These are phyloP conservation scores for Otatea glauca DNA, from an alignment of 176 grass and related monocot genomes.

Conservation along the genomic window DNA sequence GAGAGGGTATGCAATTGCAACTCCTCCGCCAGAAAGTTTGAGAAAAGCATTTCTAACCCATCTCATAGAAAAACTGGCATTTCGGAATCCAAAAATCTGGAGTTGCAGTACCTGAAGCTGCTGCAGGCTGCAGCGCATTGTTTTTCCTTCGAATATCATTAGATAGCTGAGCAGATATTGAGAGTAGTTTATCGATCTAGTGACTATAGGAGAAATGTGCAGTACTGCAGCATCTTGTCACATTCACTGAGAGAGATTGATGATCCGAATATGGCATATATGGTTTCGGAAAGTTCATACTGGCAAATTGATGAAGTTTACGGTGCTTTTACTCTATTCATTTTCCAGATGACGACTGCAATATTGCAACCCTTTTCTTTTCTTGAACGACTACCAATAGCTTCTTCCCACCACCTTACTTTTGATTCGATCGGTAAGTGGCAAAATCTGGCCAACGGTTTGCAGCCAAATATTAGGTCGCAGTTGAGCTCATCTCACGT, in stretches of 20 bases:
- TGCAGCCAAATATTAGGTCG: constrained; percentile 1
- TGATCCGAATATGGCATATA: not conserved
- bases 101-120: not conserved
- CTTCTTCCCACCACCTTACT: not conserved
- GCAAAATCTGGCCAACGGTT: not conserved
- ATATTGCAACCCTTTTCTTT: not conserved
- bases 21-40: not conserved
- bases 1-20: not conserved
- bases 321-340: not conserved
- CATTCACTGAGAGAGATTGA: not conserved
- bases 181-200: not conserved
- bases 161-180: not conserved
- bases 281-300: not conserved
- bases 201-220: not conserved
- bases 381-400: constrained; percentile 9
- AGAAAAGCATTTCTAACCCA: not conserved
- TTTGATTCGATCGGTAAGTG: not conserved
- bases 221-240: not conserved
- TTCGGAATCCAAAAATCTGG: not conserved
- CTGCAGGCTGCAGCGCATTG: not conserved
- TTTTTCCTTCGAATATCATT: not conserved
- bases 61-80: not conserved
- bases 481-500: not conserved
- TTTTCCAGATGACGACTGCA: constrained; percentile 21
- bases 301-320: not conserved